Evolutionary conservation across 2,329 filamentous ascomycete species (phyloP), one percentile per base, ranked within the genome.

Genomic region (Dothiorella sarmentorum): DNA sequence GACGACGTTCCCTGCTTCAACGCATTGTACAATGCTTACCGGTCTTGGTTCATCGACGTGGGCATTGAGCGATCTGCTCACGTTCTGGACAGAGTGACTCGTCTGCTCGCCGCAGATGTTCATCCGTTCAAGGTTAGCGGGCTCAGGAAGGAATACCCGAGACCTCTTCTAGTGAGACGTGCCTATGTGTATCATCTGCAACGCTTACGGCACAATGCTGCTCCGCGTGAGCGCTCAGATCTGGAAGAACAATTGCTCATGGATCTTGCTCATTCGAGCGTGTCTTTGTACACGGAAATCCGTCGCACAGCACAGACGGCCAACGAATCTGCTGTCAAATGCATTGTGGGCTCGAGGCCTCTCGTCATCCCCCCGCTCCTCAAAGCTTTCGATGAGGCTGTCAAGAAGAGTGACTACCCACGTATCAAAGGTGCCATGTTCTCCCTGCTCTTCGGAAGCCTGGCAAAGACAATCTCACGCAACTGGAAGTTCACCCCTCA

Each of bases 1-100:
- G 94, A 99, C 68, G 94, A 99, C 70, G 94, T 99, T 0, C 86
- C 89, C 15, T 97, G 91, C 74, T 99, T 99, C 75, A 96, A 91
- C 22, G 86, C 92, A 0, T 76, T 99, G 2, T 99, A 96, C 73
- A 89, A 89, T 20, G 90, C 93, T 1, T 99, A 97, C 71, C 83
- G 91, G 42, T 94, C 90, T 7, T 99, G 92, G 91, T 97, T 99
- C 67, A 91, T 96, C 1, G 94, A 99, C 68, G 92, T 99, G 38
- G 94, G 95, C 17, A 95, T 97, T 61, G 94, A 99, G 75, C 84
- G 93, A 61, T 97, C 93, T 17, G 93, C 94, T 0, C 94, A 97
- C 71, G 90, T 95, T 2, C 79, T 97, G 9, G 94, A 99, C 71
- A 83, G 94, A 18, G 87, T 97, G 13, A 85, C 89, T 4, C 85